phyloP scores from a whole-genome alignment of 805 yeast genomes.

The Saccharomycopsis sp. region DNA sequence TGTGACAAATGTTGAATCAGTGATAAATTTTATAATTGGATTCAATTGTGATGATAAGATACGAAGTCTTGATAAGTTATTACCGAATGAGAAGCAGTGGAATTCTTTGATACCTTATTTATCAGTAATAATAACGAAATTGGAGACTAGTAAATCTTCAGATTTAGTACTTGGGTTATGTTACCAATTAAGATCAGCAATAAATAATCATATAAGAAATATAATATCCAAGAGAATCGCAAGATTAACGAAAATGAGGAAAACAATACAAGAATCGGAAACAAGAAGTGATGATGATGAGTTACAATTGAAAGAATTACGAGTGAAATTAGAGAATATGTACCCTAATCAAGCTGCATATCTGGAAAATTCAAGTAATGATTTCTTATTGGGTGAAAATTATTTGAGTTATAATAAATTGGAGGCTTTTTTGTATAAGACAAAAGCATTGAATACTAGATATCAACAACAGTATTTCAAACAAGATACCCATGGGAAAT shows the following conservation, averaged over 20 bases:
- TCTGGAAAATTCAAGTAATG: slow-evolving; percentile 7
- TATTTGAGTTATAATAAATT: slow-evolving; percentile 7
- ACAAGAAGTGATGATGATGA: slow-evolving; percentile 9
- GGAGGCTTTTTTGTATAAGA: slow-evolving; percentile 12
- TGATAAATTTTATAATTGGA: slow-evolving; percentile 17
- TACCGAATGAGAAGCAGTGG: slow-evolving; percentile 18
- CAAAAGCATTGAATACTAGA: slow-evolving; percentile 7
- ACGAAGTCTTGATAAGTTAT: slow-evolving; percentile 3
- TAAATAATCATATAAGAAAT: slow-evolving; percentile 13
- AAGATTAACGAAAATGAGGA: neutral
- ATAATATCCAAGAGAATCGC: slow-evolving; percentile 4
- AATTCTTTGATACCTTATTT: slow-evolving; percentile 14
- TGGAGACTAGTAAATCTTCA: slow-evolving; percentile 1
- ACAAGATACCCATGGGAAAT: neutral
- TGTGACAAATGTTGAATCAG: slow-evolving; percentile 7
- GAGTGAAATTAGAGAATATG: slow-evolving; percentile 4
- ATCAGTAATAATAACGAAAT: slow-evolving; percentile 4
- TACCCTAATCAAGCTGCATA: slow-evolving; percentile 13
- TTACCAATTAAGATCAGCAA: slow-evolving; percentile 16
- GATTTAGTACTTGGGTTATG: slow-evolving; percentile 12
- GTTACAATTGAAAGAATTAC: slow-evolving; percentile 13
- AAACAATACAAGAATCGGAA: neutral
- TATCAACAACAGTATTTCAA: slow-evolving; percentile 6
- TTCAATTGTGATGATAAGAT: slow-evolving; percentile 19
- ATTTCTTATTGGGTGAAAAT: slow-evolving; percentile 18